Evolutionary conservation across 805 yeast genomes (phyloP), one percentile per base, ranked within the genome.

Genomic region (Komagataella mondaviorum): DNA sequence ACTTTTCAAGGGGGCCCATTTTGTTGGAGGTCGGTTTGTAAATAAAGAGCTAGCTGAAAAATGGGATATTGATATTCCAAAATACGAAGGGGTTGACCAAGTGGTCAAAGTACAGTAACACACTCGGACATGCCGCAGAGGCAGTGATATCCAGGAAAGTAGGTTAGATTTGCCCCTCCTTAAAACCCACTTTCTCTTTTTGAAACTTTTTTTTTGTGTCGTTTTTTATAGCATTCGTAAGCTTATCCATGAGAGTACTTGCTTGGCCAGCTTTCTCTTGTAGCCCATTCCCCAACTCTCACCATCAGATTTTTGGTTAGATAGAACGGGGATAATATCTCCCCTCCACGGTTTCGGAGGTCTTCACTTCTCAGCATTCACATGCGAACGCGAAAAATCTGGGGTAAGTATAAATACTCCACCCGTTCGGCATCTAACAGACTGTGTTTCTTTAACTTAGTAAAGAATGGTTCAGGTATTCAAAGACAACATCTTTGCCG

Each of bases 1-100:
- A 8, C 23, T 18, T 1, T 49, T 23, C 14, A 61, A 65, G 6
- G 71, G 75, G 1, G 64, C 71, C 4, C 99, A 91, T 63, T 93
- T 78, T 64, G 73, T 90, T 44, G 99, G 99, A 1, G 99, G 99
- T 2, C 70, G 99, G 50, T 93, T 93, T 60, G 78, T 93, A 16
- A 77, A 81, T 48, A 60, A 65, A 12, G 70, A 66, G 7, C 75
- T 93, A 57, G 96, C 96, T 0, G 65, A 71, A 30, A 81, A 82
- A 62, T 88, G 84, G 71, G 85, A 77, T 1, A 81, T 93, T 53
- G 80, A 78, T 23, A 78, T 78, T 3, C 86, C 86, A 16, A 60
- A 72, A 2, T 85, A 82, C 58, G 67, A 70, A 30, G 83, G 80
- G 0, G 68, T 67, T 3, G 83, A 80, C 51, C 88, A 85, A 59